Evolutionary conservation across 306 rosid genomes (phyloP), one percentile per base, ranked within the genome.

Genomic region (Crotalaria pallida): DNA sequence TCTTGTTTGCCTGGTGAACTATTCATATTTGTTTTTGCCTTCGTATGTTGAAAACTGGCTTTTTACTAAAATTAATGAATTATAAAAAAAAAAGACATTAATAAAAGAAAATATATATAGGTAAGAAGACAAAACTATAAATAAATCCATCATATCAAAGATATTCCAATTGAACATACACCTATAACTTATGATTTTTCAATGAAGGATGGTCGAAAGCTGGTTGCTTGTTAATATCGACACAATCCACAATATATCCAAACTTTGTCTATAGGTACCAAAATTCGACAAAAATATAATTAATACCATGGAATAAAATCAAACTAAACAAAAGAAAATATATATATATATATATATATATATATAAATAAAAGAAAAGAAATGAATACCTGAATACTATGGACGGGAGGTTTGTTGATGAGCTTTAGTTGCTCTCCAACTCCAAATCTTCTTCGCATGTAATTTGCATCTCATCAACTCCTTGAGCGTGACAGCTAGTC

Each of bases 211-310:
- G 60, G 2, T 65, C 52, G 33, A 56, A 65, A 0, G 59, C 29
- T 0, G 61, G 44, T 45, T 75, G 79, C 8, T 75, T 75, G 1
- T 65, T 10, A 7, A 75, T 56, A 2, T 75, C 67, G 21, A 75
- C 31, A 9, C 79, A 75, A 31, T 75, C 73, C 44, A 75, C 34
- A 44, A 56, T 44, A 0, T 44, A 0, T 0, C 79, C 67, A 45
- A 55, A 43, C 4, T 31, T 45, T n/a, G 61, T 75, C 79, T 75
- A 15, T 15, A 13, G 1, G 21, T 29, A 29, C 0, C 7, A 53
- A 21, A n/a, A 31, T 15, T 1, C 0, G 13, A 2, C 18, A 17
- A 26, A 0, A 36, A 23, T 3, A 0, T 16, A 13, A 41, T 2
- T 9, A 5, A 13, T 21, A 26, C 0, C 3, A 17, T 0, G 0